Base-by-base conservation (phyloP, 768 basidiomycete genomes). In the Pleurotus citrinopileatus region DNA sequence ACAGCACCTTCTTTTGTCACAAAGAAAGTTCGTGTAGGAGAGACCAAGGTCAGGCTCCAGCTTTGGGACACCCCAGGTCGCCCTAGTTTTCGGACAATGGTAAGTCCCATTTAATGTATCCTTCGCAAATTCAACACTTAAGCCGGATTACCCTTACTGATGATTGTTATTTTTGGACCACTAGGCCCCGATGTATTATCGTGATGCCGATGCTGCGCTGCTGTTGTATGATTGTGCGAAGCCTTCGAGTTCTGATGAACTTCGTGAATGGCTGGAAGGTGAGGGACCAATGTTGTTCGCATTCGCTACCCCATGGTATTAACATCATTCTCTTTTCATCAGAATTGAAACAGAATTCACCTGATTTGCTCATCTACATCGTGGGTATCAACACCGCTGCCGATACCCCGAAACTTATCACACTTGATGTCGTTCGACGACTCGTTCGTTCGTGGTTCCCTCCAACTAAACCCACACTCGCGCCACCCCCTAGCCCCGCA, bases 161-260 rank as follows among this genome's bases (percentile, higher is more conserved):
- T 19, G 43, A 2, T 27, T 17, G 7, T 8, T 44, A 7, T 10
- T 44, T 25, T 29, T 22, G 3, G 25, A 32, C 7, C 26, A 25
- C 36, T 50, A 50, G 48, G 48, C 48, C 7, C 48, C 48, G 10
- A 50, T 50, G 48, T 50, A 50, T 37, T 50, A 50, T 20, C 48
- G 48, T 22, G 48, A 50, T 25, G 48, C 48, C 4, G 48, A 50
- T 36, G 48, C 48, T 20, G 48, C 48, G 15, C 29, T 50, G 15
- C 22, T 50, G 23, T 12, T 36, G 9, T 50, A 50, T 23, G 32
- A 50, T 15, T 19, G n/a, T 9, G 13, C 19, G 12, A 23, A 32
- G 13, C 48, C 32, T 4, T 50, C 48, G 2, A 50, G 29, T 8
- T 50, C 15, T 20, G 48, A 50, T 32, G 34, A 20, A n/a, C 27